Conservation (phyloP, 2,329 filamentous ascomycete species). For the Chrysosporium keratinophilum region DNA sequence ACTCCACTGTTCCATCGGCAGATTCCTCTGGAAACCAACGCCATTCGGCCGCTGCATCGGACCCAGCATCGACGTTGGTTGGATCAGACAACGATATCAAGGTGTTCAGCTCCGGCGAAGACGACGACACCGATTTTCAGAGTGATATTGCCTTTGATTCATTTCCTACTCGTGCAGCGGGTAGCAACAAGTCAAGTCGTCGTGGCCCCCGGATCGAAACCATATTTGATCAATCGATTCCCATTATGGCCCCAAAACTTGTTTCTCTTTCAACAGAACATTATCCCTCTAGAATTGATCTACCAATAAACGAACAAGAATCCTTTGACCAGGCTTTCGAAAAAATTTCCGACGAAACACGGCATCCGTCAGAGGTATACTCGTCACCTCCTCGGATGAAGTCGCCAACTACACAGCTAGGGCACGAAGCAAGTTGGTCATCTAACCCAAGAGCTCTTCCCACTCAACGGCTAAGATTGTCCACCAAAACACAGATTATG, state of each 20-base stretch:
- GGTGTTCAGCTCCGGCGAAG: constrained; percentile 47
- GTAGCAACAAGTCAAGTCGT: constrained; percentile 43
- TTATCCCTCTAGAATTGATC: not conserved
- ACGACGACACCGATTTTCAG: constrained; percentile 51
- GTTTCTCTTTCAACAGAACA: not conserved
- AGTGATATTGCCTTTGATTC: constrained; percentile 56
- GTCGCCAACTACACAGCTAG: not conserved
- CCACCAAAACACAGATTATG: not conserved
- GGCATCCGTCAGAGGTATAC: not conserved
- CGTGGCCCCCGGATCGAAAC: constrained; percentile 51
- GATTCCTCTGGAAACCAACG: constrained; percentile 37
- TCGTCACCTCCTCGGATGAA: not conserved
- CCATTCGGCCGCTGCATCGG: constrained; percentile 47
- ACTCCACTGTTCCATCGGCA: not conserved
- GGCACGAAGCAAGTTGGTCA: not conserved
- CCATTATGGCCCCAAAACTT: constrained; percentile 2
- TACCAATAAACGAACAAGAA: not conserved
- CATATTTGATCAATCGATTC: constrained; percentile 44
- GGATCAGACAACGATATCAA: constrained; percentile 52
- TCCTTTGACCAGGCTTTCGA: not conserved
- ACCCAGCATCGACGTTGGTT: constrained; percentile 49
- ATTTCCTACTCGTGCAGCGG: constrained; percentile 49
- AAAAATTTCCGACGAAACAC: not conserved
- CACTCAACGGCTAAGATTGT: not conserved
- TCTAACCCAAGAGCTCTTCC: not conserved